These are phyloP conservation scores for Plasmodium gallinaceum DNA, from an alignment of 169 alveolate species.

Conservation along the genomic window DNA sequence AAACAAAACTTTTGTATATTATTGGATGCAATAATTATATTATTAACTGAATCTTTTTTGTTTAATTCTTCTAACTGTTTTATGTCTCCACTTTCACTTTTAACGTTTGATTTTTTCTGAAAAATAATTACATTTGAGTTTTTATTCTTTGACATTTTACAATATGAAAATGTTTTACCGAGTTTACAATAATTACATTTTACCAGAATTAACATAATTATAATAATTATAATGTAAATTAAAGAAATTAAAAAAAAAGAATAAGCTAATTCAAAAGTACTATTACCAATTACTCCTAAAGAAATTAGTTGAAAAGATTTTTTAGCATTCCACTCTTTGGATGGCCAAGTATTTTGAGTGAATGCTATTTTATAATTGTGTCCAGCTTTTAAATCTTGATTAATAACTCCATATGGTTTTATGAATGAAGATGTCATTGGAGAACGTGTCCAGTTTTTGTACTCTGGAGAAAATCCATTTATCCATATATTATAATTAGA, in stretches of 20 bases:
- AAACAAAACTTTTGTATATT: not conserved
- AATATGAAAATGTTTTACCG: slow-evolving; percentile 46
- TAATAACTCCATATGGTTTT: slow-evolving; percentile 47
- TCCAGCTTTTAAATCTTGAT: slow-evolving; percentile 37
- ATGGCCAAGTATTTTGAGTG: slow-evolving; percentile 65
- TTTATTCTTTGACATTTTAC: slow-evolving; percentile 17
- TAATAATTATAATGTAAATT: slow-evolving; percentile 24
- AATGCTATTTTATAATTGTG: slow-evolving; percentile 31
- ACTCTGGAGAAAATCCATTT: slow-evolving; percentile 36
- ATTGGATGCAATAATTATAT: not conserved
- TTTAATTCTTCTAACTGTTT: not conserved
- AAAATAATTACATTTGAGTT: not conserved
- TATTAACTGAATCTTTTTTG: not conserved
- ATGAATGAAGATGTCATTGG: slow-evolving; percentile 75
- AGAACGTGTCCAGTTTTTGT: slow-evolving; percentile 41
- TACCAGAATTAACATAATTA: slow-evolving; percentile 16
- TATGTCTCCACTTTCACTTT: not conserved
- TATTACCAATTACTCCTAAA: slow-evolving; percentile 34
- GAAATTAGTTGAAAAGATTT: slow-evolving; percentile 46
- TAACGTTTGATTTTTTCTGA: slow-evolving; percentile 19
- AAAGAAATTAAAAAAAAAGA: slow-evolving; percentile 30
- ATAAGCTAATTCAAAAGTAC: slow-evolving; percentile 42
- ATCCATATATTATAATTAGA: slow-evolving; percentile 41
- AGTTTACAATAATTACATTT: slow-evolving; percentile 14
- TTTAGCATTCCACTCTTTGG: slow-evolving; percentile 44